Conservation (phyloP, 768 basidiomycete genomes). For the Inosperma sp. region DNA sequence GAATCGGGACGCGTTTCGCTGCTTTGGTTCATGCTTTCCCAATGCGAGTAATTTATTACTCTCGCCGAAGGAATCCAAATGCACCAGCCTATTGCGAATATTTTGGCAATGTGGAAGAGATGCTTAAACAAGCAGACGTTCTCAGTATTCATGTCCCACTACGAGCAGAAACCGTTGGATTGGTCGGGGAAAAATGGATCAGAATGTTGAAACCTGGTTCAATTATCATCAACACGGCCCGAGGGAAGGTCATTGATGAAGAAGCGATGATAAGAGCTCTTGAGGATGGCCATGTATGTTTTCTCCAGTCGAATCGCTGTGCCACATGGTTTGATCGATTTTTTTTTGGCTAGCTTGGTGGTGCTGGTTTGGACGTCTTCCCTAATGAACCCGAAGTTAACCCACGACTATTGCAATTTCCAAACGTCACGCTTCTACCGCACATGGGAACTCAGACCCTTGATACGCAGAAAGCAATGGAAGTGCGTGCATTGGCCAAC, state of each 20-base stretch:
- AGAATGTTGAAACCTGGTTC: slow-evolving; percentile 70
- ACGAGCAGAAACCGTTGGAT: slow-evolving; percentile 62
- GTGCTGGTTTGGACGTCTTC: slow-evolving; percentile 82
- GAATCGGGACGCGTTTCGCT: slow-evolving; percentile 68
- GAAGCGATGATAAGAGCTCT: slow-evolving; percentile 80
- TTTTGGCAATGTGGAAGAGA: slow-evolving; percentile 53
- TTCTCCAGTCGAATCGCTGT: neutral
- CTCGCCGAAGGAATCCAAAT: slow-evolving; percentile 48
- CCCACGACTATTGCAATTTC: slow-evolving; percentile 73
- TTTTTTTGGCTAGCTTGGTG: slow-evolving; percentile 51
- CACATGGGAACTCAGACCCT: slow-evolving; percentile 90
- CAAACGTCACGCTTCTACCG: slow-evolving; percentile 80
- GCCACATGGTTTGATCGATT: slow-evolving; percentile 8
- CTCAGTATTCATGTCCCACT: slow-evolving; percentile 85
- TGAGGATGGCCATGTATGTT: slow-evolving; percentile 79
- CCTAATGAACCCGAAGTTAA: slow-evolving; percentile 82
- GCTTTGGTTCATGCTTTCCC: slow-evolving; percentile 75
- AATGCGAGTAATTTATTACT: slow-evolving; percentile 87
- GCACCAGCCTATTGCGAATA: slow-evolving; percentile 78
- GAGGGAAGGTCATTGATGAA: slow-evolving; percentile 90
- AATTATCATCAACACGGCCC: slow-evolving; percentile 80
- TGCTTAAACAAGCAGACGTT: slow-evolving; percentile 73
- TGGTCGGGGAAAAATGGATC: slow-evolving; percentile 75
- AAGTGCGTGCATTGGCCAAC: slow-evolving; percentile 77
- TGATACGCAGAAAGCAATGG: slow-evolving; percentile 79